phyloP scores from a whole-genome alignment of 1,284 basidiomycete species.

The Austroboletus niveus region DNA sequence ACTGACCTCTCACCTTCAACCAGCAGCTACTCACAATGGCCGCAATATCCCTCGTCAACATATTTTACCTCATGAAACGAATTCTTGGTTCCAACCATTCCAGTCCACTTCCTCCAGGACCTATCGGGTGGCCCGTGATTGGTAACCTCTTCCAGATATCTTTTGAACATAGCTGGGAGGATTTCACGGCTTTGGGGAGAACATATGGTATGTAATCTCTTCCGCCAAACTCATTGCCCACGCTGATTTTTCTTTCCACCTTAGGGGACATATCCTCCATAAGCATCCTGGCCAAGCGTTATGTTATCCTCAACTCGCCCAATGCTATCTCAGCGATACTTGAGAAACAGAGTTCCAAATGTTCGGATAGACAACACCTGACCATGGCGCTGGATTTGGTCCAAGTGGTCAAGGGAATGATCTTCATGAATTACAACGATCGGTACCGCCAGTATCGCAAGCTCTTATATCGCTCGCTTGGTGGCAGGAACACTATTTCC shows the following conservation, averaged over 20 bases:
- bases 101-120: too few species aligned
- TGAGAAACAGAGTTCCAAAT: constrained; percentile 29
- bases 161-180: too few species aligned
- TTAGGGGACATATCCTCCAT: constrained; percentile 26
- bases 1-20: too few species aligned
- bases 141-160: too few species aligned
- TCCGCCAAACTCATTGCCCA: not conserved
- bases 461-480: constrained; percentile 26
- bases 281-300: constrained; percentile 13
- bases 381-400: constrained; percentile 28
- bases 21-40: too few species aligned
- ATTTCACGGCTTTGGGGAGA: constrained; percentile 33
- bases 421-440: constrained; percentile 20
- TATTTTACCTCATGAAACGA: too few species aligned
- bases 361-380: constrained; percentile 21
- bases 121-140: too few species aligned
- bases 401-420: constrained; percentile 23
- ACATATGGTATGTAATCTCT: constrained; percentile 36
- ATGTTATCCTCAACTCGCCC: too few species aligned
- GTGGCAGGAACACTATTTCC: constrained; percentile 12
- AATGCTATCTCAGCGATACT: constrained; percentile 21
- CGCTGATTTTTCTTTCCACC: not conserved
- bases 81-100: too few species aligned
- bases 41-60: too few species aligned
- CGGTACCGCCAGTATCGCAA: constrained; percentile 25